Percentiles rank a stretch among this genome's conserved stretches.
Evolutionary conservation across 129 eudicot species (phyloP).

Genomic region (Cynara cardunculus): DNA sequence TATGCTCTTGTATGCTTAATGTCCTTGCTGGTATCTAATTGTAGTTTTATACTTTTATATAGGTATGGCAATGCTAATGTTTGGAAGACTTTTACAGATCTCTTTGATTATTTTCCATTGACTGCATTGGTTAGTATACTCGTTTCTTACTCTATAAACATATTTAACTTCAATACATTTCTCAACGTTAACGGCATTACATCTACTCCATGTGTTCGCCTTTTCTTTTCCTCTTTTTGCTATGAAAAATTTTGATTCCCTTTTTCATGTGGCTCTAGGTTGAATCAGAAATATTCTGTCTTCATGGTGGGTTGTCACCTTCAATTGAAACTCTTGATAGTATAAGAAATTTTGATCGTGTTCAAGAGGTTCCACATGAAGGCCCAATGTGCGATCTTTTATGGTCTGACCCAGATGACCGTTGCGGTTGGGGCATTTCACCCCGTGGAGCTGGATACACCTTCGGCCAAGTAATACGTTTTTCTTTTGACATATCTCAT

Average conservation of each 20-base stretch:
- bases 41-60: conserved; percentile 13
- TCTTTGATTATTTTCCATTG: conserved; percentile 70
- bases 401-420: conserved; percentile 98
- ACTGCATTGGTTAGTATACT: conserved; percentile 68
- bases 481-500: not conserved
- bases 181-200: not conserved
- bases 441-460: conserved; percentile 98
- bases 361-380: conserved; percentile 96
- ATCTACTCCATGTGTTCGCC: not conserved
- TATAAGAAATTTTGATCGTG: conserved; percentile 87
- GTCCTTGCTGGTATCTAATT: conserved; percentile 2
- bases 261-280: conserved; percentile 37
- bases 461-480: conserved; percentile 72
- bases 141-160: not conserved
- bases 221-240: not conserved
- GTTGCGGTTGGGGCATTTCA: conserved; percentile 97
- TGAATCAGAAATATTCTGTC: conserved; percentile 91
- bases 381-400: conserved; percentile 96
- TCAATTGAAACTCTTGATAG: conserved; percentile 87
- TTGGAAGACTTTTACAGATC: conserved; percentile 81
- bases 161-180: not conserved
- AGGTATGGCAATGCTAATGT: conserved; percentile 79
- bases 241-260: not conserved
- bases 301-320: conserved; percentile 96
- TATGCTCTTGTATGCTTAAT: not conserved